Evolutionary conservation across 1,139 yeast genomes (phyloP).

Genomic region (Saccharomyces hybrid): DNA sequence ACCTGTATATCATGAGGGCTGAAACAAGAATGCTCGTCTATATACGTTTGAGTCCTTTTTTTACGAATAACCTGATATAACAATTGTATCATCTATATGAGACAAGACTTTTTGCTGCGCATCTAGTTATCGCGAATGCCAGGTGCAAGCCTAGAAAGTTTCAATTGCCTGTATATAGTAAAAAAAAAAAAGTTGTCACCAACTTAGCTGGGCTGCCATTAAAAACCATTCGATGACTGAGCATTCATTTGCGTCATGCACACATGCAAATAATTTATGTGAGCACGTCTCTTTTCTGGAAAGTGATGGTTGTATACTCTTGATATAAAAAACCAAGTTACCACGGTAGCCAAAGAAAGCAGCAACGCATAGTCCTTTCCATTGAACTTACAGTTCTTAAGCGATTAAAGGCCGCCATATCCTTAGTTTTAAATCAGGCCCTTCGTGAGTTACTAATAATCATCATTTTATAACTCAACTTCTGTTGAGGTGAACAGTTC

Average conservation of each 20-base stretch:
- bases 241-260: background rate
- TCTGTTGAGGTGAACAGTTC: background rate
- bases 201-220: background rate
- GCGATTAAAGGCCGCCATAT: background rate
- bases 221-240: background rate
- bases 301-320: background rate
- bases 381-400: background rate
- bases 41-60: background rate
- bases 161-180: background rate
- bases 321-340: background rate
- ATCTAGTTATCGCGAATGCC: background rate
- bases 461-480: background rate
- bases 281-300: background rate
- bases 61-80: background rate
- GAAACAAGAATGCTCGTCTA: background rate
- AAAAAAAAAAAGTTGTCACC: background rate
- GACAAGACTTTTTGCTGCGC: background rate
- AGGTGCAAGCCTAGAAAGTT: background rate
- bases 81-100: background rate
- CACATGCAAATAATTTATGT: background rate
- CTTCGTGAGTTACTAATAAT: background rate
- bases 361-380: background rate
- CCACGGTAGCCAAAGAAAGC: background rate
- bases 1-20: background rate
- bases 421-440: background rate